These are phyloP conservation scores for Cladophialophora chaetospira DNA, from an alignment of 2,329 filamentous ascomycete genomes.

Conservation along the genomic window DNA sequence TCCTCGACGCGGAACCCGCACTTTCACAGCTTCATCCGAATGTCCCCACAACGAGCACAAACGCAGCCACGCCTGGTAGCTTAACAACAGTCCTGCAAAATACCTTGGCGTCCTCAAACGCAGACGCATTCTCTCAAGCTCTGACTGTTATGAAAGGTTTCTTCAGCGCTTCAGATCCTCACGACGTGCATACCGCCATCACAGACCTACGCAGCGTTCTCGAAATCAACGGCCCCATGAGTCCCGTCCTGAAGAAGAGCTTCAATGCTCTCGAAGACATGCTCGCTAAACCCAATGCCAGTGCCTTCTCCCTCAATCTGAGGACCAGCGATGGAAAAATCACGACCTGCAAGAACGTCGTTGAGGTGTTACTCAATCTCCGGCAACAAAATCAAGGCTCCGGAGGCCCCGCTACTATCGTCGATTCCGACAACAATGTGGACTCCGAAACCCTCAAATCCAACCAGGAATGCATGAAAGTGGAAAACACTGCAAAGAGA, in stretches of 20 bases:
- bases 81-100: constrained; percentile 25
- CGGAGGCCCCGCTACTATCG: constrained; percentile 5
- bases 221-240: constrained; percentile 29
- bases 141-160: constrained; percentile 29
- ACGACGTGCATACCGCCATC: constrained; percentile 30
- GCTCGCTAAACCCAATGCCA: constrained; percentile 22
- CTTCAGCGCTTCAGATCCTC: constrained; percentile 30
- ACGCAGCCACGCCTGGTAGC: background rate
- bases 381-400: constrained; percentile 19
- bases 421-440: constrained; percentile 15
- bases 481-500: constrained; percentile 27
- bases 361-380: constrained; percentile 29
- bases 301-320: constrained; percentile 18
- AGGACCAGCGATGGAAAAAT: constrained; percentile 19
- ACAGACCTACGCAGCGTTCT: constrained; percentile 29
- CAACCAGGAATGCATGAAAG: constrained; percentile 27
- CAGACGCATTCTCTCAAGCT: constrained; percentile 29
- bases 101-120: constrained; percentile 18
- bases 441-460: constrained; percentile 28
- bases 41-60: background rate
- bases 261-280: constrained; percentile 31
- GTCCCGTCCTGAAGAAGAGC: constrained; percentile 26
- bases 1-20: constrained; percentile 24
- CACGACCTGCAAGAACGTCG: constrained; percentile 23
- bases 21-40: constrained; percentile 18